A percentile compares a stretch with the other conserved stretches of the same genome.
phyloP scores from a whole-genome alignment of 2,329 filamentous ascomycete genomes.

The Myriosclerotinia duriaeana region DNA sequence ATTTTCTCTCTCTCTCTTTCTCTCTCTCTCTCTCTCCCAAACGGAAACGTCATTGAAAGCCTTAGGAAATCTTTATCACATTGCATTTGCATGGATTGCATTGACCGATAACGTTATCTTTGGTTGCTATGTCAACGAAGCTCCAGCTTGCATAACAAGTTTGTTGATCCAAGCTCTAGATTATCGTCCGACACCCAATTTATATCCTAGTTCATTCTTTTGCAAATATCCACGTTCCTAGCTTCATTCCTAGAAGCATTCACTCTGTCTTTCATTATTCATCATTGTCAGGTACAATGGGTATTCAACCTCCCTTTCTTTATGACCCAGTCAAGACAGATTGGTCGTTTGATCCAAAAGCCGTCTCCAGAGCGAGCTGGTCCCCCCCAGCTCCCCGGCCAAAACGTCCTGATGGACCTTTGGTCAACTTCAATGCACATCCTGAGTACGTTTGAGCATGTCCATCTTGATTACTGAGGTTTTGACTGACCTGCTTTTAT shows the following conservation, averaged over 20 bases:
- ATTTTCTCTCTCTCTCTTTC: constrained; percentile 29
- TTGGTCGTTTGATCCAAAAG: constrained; percentile 80
- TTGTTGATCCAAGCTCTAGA: constrained; percentile 19
- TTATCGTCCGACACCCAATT: background rate
- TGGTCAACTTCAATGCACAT: constrained; percentile 81
- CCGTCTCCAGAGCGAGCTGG: constrained; percentile 77
- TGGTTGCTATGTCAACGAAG: constrained; percentile 41
- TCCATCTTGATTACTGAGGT: background rate
- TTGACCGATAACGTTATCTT: background rate
- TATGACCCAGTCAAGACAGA: constrained; percentile 56
- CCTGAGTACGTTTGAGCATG: constrained; percentile 64
- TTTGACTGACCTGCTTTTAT: background rate
- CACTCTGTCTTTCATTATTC: background rate
- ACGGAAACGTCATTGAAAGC: constrained; percentile 26
- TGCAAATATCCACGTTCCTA: constrained; percentile 29
- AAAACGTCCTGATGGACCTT: constrained; percentile 68
- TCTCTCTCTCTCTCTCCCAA: constrained; percentile 18
- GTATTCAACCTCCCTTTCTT: constrained; percentile 66
- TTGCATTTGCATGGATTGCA: no score
- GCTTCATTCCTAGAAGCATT: constrained; percentile 26
- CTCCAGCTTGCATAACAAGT: constrained; percentile 18
- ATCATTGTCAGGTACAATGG: constrained; percentile 46
- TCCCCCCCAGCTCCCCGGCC: constrained; percentile 54
- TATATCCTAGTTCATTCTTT: constrained; percentile 30
- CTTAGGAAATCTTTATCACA: constrained; percentile 30